A percentile compares a stretch with the other conserved stretches of the same genome.
These are phyloP conservation scores for Kodamaea neixiangensis DNA, from an alignment of 805 yeast genomes.

Conservation along the genomic window DNA sequence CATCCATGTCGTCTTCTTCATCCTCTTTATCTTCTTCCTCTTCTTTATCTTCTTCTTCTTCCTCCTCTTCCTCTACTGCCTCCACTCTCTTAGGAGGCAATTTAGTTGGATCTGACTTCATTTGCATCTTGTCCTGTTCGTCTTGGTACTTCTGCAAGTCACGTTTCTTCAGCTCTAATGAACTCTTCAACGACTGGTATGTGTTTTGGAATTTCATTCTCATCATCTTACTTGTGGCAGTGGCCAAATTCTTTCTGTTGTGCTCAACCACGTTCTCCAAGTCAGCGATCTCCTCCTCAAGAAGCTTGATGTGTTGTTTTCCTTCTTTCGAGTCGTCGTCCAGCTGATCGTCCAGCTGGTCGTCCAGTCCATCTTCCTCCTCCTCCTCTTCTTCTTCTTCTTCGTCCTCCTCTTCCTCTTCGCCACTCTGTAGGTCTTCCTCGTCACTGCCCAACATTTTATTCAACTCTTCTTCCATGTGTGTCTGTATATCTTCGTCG, in stretches of 20 bases:
- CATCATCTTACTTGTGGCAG: constrained; percentile 81
- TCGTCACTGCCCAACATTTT: constrained; percentile 46
- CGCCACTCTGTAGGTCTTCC: constrained; percentile 38
- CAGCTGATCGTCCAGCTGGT: constrained; percentile 49
- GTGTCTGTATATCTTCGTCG: constrained; percentile 34
- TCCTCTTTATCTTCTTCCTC: constrained; percentile 31
- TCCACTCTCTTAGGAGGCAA: constrained; percentile 15
- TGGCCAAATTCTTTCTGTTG: constrained; percentile 69
- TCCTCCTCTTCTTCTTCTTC: constrained; percentile 60
- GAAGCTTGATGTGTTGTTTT: constrained; percentile 59
- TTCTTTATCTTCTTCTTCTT: constrained; percentile 23
- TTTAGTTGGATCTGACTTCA: constrained; percentile 25
- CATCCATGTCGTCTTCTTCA: constrained; percentile 41
- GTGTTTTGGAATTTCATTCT: constrained; percentile 83
- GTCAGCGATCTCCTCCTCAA: constrained; percentile 84
- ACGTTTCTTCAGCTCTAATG: constrained; percentile 75
- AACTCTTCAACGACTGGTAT: constrained; percentile 73
- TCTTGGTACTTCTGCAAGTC: constrained; percentile 48
- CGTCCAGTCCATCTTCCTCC: constrained; percentile 53
- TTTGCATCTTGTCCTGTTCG: constrained; percentile 28
- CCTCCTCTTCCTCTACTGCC: constrained; percentile 15
- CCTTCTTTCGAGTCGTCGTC: constrained; percentile 56
- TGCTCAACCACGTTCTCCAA: constrained; percentile 73
- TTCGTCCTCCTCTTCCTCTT: constrained; percentile 56
- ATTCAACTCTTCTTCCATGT: constrained; percentile 57